Percentiles rank a stretch among this genome's conserved stretches.
These are phyloP conservation scores for Pseudofabraea citricarpa DNA, from an alignment of 2,329 filamentous ascomycete species.

Conservation along the genomic window DNA sequence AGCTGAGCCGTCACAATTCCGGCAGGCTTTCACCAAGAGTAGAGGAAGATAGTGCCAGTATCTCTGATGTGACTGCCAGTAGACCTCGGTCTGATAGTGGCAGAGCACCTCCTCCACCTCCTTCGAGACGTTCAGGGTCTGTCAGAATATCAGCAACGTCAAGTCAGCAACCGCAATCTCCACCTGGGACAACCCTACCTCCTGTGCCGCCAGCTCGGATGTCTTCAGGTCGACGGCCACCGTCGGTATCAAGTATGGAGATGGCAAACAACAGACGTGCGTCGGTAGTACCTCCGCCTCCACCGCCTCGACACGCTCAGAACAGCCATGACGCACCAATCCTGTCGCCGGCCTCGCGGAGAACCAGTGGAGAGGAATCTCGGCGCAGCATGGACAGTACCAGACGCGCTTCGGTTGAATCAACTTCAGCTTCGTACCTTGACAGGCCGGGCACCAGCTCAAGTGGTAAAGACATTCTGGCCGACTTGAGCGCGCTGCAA, in stretches of 20 bases:
- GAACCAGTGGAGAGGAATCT: conserved; percentile 19
- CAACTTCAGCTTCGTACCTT: conserved; percentile 12
- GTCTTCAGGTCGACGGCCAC: conserved; percentile 17
- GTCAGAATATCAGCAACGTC: conserved; percentile 15
- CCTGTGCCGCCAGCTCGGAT: conserved; percentile 34
- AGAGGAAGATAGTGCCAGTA: conserved; percentile 21
- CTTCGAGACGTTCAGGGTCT: conserved; percentile 23
- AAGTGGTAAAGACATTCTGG: conserved; percentile 56
- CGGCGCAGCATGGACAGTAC: conserved; percentile 18
- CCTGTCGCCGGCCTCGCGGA: conserved; percentile 9
- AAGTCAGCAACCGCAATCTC: conserved; percentile 13
- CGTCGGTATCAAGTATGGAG: conserved; percentile 22
- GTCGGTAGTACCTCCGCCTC: conserved; percentile 23
- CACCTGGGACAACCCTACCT: conserved; percentile 29
- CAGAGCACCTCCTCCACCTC: conserved; percentile 27
- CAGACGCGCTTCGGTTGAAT: conserved; percentile 16
- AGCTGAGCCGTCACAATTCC: conserved; percentile 16
- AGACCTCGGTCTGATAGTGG: conserved; percentile 13
- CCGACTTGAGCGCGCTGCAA: conserved; percentile 67
- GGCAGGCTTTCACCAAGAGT: conserved; percentile 20
- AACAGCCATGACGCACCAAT: conserved; percentile 17
- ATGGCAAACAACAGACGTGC: conserved; percentile 19
- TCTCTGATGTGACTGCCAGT: conserved; percentile 8
- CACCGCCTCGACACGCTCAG: conserved; percentile 37
- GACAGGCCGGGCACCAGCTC: conserved; percentile 32